Percentiles rank a stretch among this genome's conserved stretches.
Evolutionary conservation across 208 protist genomes (phyloP).

Genomic region (Zelonia costaricensis): DNA sequence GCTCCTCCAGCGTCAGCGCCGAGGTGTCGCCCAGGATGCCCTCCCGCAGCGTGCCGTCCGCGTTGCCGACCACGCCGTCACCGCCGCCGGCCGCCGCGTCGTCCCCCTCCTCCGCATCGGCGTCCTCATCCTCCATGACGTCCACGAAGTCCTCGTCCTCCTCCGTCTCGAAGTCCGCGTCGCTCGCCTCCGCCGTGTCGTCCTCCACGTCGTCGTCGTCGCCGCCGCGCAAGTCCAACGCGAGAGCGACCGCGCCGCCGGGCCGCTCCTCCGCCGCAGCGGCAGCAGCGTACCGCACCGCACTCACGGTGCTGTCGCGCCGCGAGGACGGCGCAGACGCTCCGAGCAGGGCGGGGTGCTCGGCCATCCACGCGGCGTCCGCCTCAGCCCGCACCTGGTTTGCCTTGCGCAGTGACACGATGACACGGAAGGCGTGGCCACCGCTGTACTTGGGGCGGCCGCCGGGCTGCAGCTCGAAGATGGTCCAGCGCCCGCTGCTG

Average conservation of each 20-base stretch:
- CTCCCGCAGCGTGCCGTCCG: conserved; percentile 7
- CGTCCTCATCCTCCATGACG: conserved; percentile 8
- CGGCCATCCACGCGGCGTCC: conserved; percentile 24
- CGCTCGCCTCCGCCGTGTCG: background rate
- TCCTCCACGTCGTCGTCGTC: background rate
- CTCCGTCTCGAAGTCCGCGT: background rate
- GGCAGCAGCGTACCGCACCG: too few relatives aligned
- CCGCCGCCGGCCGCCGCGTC: background rate
- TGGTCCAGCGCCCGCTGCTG: conserved; percentile 71
- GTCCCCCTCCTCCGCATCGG: conserved; percentile 6
- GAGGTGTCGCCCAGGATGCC: conserved; percentile 5
- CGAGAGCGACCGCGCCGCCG: too few relatives aligned
- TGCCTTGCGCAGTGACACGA: conserved; percentile 58
- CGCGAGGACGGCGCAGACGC: background rate
- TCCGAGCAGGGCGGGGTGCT: conserved; percentile 12
- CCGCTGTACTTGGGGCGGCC: conserved; percentile 42
- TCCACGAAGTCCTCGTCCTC: conserved; percentile 15
- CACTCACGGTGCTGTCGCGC: background rate
- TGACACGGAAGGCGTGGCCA: conserved; percentile 34
- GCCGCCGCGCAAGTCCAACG: background rate
- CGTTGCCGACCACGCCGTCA: background rate
- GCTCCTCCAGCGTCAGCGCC: conserved; percentile 1
- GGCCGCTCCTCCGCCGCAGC: background rate
- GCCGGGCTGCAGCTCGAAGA: conserved; percentile 73
- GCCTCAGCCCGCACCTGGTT: conserved; percentile 24